Evolutionary conservation across 2,329 filamentous ascomycete genomes (phyloP).

Genomic region (Fusarium verticillioides): DNA sequence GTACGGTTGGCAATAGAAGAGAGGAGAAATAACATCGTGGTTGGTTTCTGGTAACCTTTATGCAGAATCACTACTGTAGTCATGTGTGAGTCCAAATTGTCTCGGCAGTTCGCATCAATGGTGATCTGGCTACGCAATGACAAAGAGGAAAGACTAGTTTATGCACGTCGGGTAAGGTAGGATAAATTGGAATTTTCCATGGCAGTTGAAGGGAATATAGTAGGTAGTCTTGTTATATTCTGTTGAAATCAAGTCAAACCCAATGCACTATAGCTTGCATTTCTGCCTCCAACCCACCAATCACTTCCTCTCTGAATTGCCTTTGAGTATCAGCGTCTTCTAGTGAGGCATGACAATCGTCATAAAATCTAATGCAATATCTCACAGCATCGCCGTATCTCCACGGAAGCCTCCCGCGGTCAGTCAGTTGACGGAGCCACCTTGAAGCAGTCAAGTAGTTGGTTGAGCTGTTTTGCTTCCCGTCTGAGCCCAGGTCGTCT

Average conservation of each 20-base stretch:
- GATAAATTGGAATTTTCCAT: not conserved
- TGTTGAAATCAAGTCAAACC: not conserved
- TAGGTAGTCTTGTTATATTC: not conserved
- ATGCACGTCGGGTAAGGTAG: not conserved
- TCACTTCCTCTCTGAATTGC: not conserved
- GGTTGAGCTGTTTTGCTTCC: accelerated
- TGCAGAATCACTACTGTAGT: too few relatives aligned
- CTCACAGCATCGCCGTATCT: not conserved
- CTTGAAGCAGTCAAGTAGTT: not conserved
- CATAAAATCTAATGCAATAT: too few relatives aligned
- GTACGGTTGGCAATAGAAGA: too few relatives aligned
- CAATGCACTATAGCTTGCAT: not conserved
- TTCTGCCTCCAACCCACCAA: not conserved
- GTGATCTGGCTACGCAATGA: not conserved
- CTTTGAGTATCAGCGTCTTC: not conserved
- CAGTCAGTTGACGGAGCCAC: accelerated
- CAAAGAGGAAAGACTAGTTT: not conserved
- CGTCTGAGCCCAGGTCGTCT: not conserved
- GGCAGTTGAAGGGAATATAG: accelerated
- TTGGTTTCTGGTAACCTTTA: too few relatives aligned
- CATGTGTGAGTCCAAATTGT: not conserved
- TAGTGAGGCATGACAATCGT: not conserved
- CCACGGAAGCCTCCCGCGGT: not conserved
- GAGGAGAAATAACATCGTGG: too few relatives aligned
- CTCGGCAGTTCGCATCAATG: not conserved